Percentiles rank a stretch among this genome's conserved stretches.
These are phyloP conservation scores for Anthracocystis setariae DNA, from an alignment of 1,284 basidiomycete species.

Conservation along the genomic window DNA sequence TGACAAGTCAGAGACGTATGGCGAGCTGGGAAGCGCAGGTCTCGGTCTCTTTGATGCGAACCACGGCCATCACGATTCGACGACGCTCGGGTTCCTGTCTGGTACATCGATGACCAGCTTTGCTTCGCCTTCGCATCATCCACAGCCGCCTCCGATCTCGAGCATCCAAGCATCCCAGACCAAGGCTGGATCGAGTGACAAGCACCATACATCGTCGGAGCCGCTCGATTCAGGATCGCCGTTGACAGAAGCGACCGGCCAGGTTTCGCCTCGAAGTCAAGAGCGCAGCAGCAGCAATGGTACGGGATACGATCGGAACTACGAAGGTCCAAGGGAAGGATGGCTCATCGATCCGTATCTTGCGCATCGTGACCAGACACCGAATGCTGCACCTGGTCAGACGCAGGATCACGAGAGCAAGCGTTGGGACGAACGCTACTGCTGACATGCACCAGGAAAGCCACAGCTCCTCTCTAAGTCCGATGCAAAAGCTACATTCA, in stretches of 20 bases:
- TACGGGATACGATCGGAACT: neutral
- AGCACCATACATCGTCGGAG: conserved; percentile 9
- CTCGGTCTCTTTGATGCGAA: conserved; percentile 14
- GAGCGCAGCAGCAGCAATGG: neutral
- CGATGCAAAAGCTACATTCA: no score
- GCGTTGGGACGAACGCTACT: neutral
- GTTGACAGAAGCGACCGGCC: conserved; percentile 30
- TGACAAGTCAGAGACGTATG: conserved; percentile 9
- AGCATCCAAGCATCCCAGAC: conserved; percentile 1
- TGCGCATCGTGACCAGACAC: neutral
- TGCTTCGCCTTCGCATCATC: conserved; percentile 9
- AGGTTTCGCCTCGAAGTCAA: conserved; percentile 18
- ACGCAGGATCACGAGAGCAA: neutral
- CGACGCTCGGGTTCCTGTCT: conserved; percentile 2
- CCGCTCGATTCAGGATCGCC: conserved; percentile 30
- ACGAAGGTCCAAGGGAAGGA: neutral
- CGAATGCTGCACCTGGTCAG: conserved; percentile 4
- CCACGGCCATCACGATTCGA: neutral
- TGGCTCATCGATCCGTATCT: conserved; percentile 11
- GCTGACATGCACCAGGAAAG: neutral
- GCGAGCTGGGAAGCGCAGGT: conserved; percentile 3
- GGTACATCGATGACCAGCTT: neutral
- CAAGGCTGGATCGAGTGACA: conserved; percentile 2
- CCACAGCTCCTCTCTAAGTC: no score
- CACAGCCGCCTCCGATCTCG: neutral